Base-by-base conservation (phyloP, 1,139 yeast species). In the Hansenula sp. region DNA sequence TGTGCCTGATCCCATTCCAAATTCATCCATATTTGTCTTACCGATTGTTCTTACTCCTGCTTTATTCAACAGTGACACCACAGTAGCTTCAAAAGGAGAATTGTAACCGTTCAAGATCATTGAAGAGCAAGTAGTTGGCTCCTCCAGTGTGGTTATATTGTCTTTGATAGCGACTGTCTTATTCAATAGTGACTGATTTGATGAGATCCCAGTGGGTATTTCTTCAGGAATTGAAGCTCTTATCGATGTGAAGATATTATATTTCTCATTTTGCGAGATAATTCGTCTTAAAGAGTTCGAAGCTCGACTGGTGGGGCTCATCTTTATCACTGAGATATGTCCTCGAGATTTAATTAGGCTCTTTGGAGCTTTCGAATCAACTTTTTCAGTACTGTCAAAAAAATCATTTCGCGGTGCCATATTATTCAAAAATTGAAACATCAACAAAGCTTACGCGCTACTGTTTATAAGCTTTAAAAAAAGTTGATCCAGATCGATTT, bases 1-100 rank as follows among this genome's bases (percentile, higher is more conserved):
- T 52, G 70, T 82, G 1, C 82, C 73, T 5, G 88, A 81, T 3
- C 99, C 99, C 99, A 94, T 94, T 1, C 96, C 99, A 67, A 93
- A 94, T 65, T 94, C 98, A 66, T 94, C 99, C 77, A 94, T 71
- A 55, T 93, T 93, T n/a, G 95, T 76, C 63, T 91, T 93, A 0
- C 96, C 98, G 0, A 81, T 66, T n/a, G 82, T 60, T 21, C 75
- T 72, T 3, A 59, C 56, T 7, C 90, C 88, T 3, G 73, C 70
- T 0, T 62, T 54, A 15, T 71, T 61, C n/a, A 93, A 63, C 9
- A 81, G 67, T 2, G 62, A 53, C 0, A 80, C 78, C 2, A 84
- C 86, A 0, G 97, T 88, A 6, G 97, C 88, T 50, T 85, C 81
- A 58, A 77, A 90, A 0, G 98, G 98, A 31, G 96, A 81, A 10